Conservation (phyloP, 176 grass and related monocot genomes). For the Oryza brachyantha region DNA sequence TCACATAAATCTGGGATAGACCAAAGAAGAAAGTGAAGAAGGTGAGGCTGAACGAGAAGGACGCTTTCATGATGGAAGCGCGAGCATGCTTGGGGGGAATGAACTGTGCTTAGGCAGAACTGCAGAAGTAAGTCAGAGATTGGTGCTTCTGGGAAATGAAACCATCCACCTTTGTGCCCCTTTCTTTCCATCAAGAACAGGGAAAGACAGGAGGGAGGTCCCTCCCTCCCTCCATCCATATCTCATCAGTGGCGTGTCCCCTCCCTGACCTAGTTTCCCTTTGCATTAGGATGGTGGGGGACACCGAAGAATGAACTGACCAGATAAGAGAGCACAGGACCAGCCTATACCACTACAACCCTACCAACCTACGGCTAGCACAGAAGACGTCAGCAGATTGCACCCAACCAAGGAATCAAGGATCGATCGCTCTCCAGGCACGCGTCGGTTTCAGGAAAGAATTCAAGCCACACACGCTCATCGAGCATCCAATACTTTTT, state of each 20-base stretch:
- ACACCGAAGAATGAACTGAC: slow-evolving; percentile 10
- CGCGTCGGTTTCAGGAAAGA: neutral
- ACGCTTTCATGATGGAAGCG: slow-evolving; percentile 21
- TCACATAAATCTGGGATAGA: neutral
- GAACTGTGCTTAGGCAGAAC: slow-evolving; percentile 8
- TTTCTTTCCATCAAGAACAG: slow-evolving; percentile 2
- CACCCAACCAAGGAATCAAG: too few species aligned
- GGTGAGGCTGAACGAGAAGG: neutral
- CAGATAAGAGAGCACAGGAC: slow-evolving; percentile 8
- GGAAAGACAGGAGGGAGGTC: neutral
- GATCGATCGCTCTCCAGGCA: neutral
- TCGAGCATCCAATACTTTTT: neutral
- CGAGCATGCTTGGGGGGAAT: slow-evolving; percentile 1
- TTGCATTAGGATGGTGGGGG: slow-evolving; percentile 30
- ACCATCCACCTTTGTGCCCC: neutral
- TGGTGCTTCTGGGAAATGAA: neutral
- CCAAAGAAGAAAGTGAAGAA: neutral
- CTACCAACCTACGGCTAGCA: neutral
- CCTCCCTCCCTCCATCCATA: neutral
- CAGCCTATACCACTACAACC: neutral
- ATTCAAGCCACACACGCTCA: neutral
- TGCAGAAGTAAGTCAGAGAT: neutral
- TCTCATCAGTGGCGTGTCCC: neutral
- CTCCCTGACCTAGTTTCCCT: neutral
- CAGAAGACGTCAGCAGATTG: neutral